Evolutionary conservation across 352 stramenopile genomes (phyloP).

Genomic region (Phytophthora capsici): DNA sequence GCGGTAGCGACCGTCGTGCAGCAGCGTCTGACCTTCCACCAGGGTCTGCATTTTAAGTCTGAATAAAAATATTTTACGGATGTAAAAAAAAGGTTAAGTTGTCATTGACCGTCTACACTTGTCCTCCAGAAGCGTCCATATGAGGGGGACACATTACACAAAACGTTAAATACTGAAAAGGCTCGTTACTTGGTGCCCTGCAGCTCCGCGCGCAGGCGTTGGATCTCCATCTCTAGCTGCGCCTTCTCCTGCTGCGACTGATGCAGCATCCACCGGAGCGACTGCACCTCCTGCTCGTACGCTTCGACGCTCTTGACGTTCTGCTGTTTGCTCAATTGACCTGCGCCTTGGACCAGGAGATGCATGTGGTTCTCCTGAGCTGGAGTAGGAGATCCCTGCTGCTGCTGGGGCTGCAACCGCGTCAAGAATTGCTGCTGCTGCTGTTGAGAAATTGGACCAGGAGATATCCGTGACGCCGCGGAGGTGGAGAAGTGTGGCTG

Average conservation of each 20-base stretch:
- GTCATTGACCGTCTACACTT: conserved; percentile 13
- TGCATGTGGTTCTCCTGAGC: conserved; percentile 68
- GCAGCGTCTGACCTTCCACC: conserved; percentile 74
- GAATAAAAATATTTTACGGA: not conserved
- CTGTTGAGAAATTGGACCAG: conserved; percentile 9
- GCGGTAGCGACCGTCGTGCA: conserved; percentile 69
- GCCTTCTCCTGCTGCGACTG: conserved; percentile 78
- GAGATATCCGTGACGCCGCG: conserved; percentile 27
- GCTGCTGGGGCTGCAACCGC: conserved; percentile 41
- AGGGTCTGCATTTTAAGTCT: conserved; percentile 45
- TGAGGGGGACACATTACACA: conserved; percentile 24
- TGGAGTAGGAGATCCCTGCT: conserved; percentile 10
- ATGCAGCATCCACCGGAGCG: conserved; percentile 69
- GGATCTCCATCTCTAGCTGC: conserved; percentile 68
- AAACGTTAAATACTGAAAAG: conserved; percentile 40
- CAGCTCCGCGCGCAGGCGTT: conserved; percentile 68
- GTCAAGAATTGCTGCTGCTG: conserved; percentile 54
- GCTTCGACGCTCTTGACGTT: conserved; percentile 50
- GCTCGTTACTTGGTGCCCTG: conserved; percentile 25
- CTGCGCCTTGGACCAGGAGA: conserved; percentile 61
- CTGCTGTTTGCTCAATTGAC: conserved; percentile 71
- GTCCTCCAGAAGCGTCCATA: conserved; percentile 18
- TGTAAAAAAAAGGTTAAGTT: not conserved
- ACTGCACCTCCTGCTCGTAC: conserved; percentile 76
- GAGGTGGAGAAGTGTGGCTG: conserved; percentile 29